Evolutionary conservation across 768 basidiomycete species (phyloP), one percentile per base, ranked within the genome.

Genomic region (Podaxis pistillaris): DNA sequence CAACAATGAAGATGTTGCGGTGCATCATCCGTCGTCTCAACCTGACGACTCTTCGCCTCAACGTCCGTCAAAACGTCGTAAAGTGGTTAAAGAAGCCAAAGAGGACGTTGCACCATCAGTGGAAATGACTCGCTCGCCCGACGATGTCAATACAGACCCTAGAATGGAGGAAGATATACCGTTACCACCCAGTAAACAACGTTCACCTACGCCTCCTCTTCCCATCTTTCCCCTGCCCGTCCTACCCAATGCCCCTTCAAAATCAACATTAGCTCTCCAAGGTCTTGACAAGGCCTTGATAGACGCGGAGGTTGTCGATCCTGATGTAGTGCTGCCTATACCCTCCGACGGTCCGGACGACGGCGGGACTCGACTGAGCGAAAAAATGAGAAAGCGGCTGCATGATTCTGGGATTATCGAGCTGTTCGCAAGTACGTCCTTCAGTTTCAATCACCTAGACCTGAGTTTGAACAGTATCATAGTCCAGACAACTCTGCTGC

Each of bases 401-500:
- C 73, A 79, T 33, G 90, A 93, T 28, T 79, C 94, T 22, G 94
- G 94, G 2, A 86, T 98, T n/a, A 81, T 78, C 4, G 89, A 94
- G 63, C 79, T 96, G 62, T 97, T 98, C 73, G 93, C 94, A 58
- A 94, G 94, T 93, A 67, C 65, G 85, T 73, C 38, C 2, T 12
- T 38, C 50, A 9, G 9, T 47, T 17, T 38, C 26, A 1, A 1
- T 49, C 24, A 44, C 9, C 60, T 26, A 17, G 56, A 33, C 59
- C 15, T 12, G 40, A 44, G n/a, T 24, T 52, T 65, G 38, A 64
- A n/a, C 46, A 9, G 33, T 9, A 11, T 26, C 41, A 49, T 67
- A 96, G 97, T 98, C 1, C 97, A 99, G 80, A 94, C 93, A 0
- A 83, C 83, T 17, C 83, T 98, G 12, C 75, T 98, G 0, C 96